Conservation (phyloP, 495 filamentous ascomycete species). For the Massariosphaeria phaeospora region DNA sequence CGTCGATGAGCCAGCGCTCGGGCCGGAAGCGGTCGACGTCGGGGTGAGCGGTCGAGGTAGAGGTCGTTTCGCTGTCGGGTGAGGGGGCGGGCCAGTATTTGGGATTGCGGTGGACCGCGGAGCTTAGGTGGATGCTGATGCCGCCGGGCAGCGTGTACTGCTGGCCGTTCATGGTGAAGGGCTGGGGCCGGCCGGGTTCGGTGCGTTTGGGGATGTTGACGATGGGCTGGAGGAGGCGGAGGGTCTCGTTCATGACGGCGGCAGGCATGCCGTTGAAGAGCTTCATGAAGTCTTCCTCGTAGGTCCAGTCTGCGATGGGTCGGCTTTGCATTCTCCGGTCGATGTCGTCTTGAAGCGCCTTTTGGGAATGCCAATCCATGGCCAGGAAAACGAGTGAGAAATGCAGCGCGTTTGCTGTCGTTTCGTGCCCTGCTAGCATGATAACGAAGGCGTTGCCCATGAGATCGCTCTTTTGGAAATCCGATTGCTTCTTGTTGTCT, state of each 20-base stretch:
- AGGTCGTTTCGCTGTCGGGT: neutral
- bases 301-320: conserved; percentile 55
- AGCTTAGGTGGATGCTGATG: conserved; percentile 46
- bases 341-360: conserved; percentile 56
- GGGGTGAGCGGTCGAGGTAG: conserved; percentile 31
- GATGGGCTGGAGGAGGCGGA: conserved; percentile 60
- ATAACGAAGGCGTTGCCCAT: conserved; percentile 69
- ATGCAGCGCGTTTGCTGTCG: conserved; percentile 62
- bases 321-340: conserved; percentile 51
- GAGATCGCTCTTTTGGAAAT: conserved; percentile 49
- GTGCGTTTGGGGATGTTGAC: conserved; percentile 58
- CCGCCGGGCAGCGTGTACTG: conserved; percentile 49
- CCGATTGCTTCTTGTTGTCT: conserved; percentile 30
- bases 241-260: conserved; percentile 63
- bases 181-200: conserved; percentile 44
- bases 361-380: conserved; percentile 52
- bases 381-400: conserved; percentile 59
- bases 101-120: conserved; percentile 56
- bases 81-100: conserved; percentile 47
- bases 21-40: conserved; percentile 51
- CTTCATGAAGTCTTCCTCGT: conserved; percentile 53
- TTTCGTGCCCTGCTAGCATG: conserved; percentile 68
- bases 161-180: conserved; percentile 48
- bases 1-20: conserved; percentile 55
- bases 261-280: conserved; percentile 59